Percentiles rank a stretch among this genome's conserved stretches.
phyloP scores from a whole-genome alignment of 495 filamentous ascomycete species.

The Letharia columbiana region DNA sequence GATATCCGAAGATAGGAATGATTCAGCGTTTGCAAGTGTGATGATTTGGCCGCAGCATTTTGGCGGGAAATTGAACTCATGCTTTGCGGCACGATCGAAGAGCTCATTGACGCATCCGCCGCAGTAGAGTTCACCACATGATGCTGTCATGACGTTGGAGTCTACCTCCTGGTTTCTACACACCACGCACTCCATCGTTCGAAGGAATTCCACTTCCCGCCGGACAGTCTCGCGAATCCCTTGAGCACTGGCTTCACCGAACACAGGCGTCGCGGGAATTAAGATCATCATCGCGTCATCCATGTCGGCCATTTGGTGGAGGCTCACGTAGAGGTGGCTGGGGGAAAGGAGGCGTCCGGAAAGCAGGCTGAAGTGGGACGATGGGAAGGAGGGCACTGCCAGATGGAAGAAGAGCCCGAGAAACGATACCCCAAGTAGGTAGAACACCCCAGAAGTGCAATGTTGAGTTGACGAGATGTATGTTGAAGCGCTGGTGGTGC shows the following conservation, averaged over 20 bases:
- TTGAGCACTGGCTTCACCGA: not conserved
- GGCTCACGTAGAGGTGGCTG: not conserved
- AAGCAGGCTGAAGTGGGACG: not conserved
- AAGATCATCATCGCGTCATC: not conserved
- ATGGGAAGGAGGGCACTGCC: not conserved
- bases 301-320: not conserved
- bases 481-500: not conserved
- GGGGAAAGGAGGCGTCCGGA: not conserved
- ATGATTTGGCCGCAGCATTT: not conserved
- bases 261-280: not conserved
- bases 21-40: not conserved
- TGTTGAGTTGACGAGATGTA: not conserved
- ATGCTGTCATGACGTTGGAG: not conserved
- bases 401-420: not conserved
- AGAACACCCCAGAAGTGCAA: not conserved
- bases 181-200: not conserved
- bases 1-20: not conserved
- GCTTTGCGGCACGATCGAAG: not conserved
- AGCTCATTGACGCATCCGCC: not conserved
- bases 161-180: not conserved
- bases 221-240: no score
- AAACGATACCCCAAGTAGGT: not conserved
- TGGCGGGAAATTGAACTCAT: not conserved
- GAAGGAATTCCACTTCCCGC: no score
- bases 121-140: not conserved